A percentile compares a stretch with the other conserved stretches of the same genome.
These are phyloP conservation scores for Candida railenensis DNA, from an alignment of 805 yeast species.

Conservation along the genomic window DNA sequence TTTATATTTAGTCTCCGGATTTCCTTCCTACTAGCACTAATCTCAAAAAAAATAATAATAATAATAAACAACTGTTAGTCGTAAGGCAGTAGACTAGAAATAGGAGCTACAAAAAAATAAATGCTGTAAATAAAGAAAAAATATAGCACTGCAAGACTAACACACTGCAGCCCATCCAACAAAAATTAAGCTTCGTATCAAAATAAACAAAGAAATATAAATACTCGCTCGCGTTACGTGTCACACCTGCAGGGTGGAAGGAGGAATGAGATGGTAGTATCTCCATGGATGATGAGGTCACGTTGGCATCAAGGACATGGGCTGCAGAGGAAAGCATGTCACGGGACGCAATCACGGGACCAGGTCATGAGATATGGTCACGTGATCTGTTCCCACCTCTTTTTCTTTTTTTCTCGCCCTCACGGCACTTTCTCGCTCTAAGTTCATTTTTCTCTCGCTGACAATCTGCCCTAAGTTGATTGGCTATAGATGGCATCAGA, in stretches of 20 bases:
- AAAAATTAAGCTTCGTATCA: not conserved
- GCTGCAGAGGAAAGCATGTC: no score
- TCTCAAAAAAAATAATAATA: no score
- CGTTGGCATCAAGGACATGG: no score
- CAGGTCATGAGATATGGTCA: no score
- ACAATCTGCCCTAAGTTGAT: not conserved
- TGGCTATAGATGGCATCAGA: not conserved
- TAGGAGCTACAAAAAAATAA: not conserved
- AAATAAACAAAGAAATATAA: slow-evolving; percentile 1
- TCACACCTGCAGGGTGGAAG: no score
- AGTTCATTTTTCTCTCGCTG: not conserved
- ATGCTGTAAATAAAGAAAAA: not conserved
- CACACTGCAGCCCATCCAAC: slow-evolving; percentile 1
- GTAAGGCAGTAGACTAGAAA: not conserved
- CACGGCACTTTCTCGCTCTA: not conserved
- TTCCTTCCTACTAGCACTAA: no score
- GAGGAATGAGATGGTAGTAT: not conserved
- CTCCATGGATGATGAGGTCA: no score
- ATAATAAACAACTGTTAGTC: no score
- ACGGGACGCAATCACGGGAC: no score
- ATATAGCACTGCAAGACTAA: not conserved
- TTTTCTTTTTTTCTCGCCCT: not conserved
- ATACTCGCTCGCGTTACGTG: slow-evolving; percentile 1
- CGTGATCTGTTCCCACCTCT: no score
- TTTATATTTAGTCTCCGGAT: no score